Percentiles rank a stretch among this genome's conserved stretches.
Evolutionary conservation across 305 asterid species (phyloP).

Genomic region (Fraxinus platypoda): DNA sequence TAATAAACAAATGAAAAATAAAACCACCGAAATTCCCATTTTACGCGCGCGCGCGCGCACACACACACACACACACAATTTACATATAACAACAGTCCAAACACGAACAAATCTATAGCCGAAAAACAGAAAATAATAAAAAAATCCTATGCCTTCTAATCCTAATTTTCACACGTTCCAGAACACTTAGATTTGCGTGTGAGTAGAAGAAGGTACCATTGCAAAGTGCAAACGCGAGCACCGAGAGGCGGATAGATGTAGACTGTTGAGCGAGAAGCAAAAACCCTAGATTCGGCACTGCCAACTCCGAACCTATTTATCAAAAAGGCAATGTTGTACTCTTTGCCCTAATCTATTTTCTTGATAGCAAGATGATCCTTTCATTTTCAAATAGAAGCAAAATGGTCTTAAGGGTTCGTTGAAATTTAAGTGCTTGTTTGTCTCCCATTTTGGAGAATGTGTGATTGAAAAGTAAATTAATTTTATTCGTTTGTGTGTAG

Average conservation of each 20-base stretch:
- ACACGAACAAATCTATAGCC: background rate
- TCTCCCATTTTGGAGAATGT: too few relatives aligned
- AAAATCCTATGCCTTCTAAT: background rate
- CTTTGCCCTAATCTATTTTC: background rate
- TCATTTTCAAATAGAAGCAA: background rate
- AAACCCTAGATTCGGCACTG: slow-evolving; percentile 37
- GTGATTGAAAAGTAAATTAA: too few relatives aligned
- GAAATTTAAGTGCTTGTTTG: too few relatives aligned
- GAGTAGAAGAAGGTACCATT: slow-evolving; percentile 28
- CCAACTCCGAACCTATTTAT: background rate
- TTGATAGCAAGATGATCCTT: background rate
- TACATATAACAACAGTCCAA: background rate
- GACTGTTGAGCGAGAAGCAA: background rate
- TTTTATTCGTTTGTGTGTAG: too few relatives aligned
- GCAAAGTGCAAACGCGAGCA: slow-evolving; percentile 28
- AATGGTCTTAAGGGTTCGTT: background rate
- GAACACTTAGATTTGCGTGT: background rate
- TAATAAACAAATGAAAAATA: background rate
- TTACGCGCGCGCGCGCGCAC: background rate
- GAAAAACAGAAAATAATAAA: background rate
- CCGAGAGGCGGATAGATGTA: background rate
- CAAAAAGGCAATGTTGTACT: background rate
- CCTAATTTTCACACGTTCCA: background rate
- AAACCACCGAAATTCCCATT: background rate
- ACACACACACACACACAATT: background rate